Conservation (phyloP, 2,329 filamentous ascomycete genomes). For the Gremmenia infestans region DNA sequence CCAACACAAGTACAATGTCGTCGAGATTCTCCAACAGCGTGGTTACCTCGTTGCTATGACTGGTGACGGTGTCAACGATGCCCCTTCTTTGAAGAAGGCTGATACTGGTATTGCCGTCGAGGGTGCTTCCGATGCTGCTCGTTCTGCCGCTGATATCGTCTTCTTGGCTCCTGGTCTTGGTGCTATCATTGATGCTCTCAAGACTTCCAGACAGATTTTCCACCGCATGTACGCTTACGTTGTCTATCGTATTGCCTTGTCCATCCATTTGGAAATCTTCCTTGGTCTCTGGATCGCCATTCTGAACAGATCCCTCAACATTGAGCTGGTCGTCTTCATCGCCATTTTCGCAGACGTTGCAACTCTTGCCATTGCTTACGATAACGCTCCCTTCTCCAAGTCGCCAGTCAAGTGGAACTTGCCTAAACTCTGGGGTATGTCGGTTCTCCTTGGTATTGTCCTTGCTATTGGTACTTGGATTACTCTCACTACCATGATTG, state of each 20-base stretch:
- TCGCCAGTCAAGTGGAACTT: slow-evolving; percentile 92
- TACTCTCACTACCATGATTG: slow-evolving; percentile 79
- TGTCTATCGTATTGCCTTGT: slow-evolving; percentile 89
- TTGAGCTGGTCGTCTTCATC: slow-evolving; percentile 87
- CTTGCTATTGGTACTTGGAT: slow-evolving; percentile 85
- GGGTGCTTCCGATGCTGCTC: slow-evolving; percentile 84
- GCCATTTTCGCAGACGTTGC: slow-evolving; percentile 93
- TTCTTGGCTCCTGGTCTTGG: slow-evolving; percentile 88
- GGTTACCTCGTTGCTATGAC: slow-evolving; percentile 95
- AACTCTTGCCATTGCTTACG: slow-evolving; percentile 87
- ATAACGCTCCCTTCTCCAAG: slow-evolving; percentile 83
- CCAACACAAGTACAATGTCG: slow-evolving; percentile 92
- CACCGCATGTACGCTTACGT: slow-evolving; percentile 97
- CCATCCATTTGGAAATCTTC: slow-evolving; percentile 87
- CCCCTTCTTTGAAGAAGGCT: slow-evolving; percentile 89
- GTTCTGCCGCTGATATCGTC: slow-evolving; percentile 88
- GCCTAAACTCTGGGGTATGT: slow-evolving; percentile 91
- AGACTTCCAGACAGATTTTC: slow-evolving; percentile 92
- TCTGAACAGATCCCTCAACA: slow-evolving; percentile 76
- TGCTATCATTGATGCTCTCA: slow-evolving; percentile 87
- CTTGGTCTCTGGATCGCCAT: slow-evolving; percentile 89
- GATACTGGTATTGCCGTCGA: slow-evolving; percentile 94
- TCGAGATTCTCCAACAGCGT: slow-evolving; percentile 89
- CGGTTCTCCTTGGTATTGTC: slow-evolving; percentile 74
- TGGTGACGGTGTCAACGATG: slow-evolving; percentile 93